phyloP scores from a whole-genome alignment of 371 early-diverging fungal species.

The Mortierella sp. region DNA sequence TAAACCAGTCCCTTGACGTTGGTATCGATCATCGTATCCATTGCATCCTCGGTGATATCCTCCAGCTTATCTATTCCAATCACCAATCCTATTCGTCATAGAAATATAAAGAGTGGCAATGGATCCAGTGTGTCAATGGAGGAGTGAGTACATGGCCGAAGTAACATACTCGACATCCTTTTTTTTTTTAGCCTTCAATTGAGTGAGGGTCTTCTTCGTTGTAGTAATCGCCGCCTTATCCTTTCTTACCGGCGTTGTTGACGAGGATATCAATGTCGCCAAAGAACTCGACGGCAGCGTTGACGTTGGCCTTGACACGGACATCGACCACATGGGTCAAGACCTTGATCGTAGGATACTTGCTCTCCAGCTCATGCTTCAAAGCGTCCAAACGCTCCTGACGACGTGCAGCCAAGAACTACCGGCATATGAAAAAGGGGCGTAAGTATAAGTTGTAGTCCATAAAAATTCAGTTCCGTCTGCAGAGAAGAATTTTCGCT shows the following conservation, averaged over 20 bases:
- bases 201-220: not conserved
- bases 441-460: not conserved
- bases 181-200: too few species aligned
- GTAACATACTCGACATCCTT: not conserved
- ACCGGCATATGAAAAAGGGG: not conserved
- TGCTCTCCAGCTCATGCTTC: conserved; percentile 61
- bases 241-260: conserved; percentile 72
- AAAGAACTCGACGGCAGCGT: conserved; percentile 65
- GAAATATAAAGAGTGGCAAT: not conserved
- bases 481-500: not conserved
- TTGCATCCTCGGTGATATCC: conserved; percentile 69
- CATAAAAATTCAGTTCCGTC: not conserved
- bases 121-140: not conserved
- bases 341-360: conserved; percentile 71
- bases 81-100: conserved; percentile 71
- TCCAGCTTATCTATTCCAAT: conserved; percentile 86
- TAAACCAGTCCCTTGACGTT: conserved; percentile 90
- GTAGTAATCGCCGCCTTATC: not conserved
- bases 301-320: conserved; percentile 69
- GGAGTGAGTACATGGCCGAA: not conserved
- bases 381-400: conserved; percentile 75
- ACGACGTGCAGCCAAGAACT: conserved; percentile 87
- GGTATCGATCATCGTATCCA: conserved; percentile 90
- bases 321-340: conserved; percentile 84
- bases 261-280: conserved; percentile 85